Base-by-base conservation (phyloP, 805 yeast species). In the Torulaspora delbrueckii region DNA sequence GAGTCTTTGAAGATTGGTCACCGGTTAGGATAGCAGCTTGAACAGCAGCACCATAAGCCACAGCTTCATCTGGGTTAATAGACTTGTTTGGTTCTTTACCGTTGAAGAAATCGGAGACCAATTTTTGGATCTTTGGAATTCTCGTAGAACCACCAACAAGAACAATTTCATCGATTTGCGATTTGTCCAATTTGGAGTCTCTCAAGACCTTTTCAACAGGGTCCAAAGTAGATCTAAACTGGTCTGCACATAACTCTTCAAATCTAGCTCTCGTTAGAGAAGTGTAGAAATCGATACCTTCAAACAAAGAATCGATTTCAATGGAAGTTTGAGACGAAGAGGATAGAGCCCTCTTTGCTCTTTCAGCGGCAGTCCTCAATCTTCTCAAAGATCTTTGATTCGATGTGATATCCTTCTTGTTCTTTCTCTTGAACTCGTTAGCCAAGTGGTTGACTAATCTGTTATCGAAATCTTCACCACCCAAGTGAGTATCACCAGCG, bases 21-120 rank as follows among this genome's bases (percentile, higher is more conserved):
- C 97, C 97, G 51, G 96, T 81, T 68, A 89, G 80, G 67, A 89
- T 89, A 59, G 96, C 96, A 58, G 96, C 96, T 78, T 89, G 97
- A 59, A 89, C 96, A 54, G 96, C 96, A 60, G 97, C 97, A 84
- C 97, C 96, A 76, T 89, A 89, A 66, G 97, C 97, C 72, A 89
- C 97, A 65, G 97, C 97, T 77, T 89, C 97, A 78, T 89, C 97
- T 60, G 97, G 96, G 81, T 89, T 89, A 73, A 89, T 89, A 44
- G 96, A 86, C 76, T 82, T 86, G 79, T 87, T 87, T 73, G 95
- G 96, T 75, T 89, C 96, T 77, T 89, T 90, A 69, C 96, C 96
- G 72, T 89, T 86, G 81, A 90, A 89, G 83, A 83, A 89, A 73
- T 90, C 97, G 57, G 96, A 84, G 42, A 89, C 96, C 65, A 90